Conservation (phyloP, 2,329 filamentous ascomycete genomes). For the Botrytis aclada region DNA sequence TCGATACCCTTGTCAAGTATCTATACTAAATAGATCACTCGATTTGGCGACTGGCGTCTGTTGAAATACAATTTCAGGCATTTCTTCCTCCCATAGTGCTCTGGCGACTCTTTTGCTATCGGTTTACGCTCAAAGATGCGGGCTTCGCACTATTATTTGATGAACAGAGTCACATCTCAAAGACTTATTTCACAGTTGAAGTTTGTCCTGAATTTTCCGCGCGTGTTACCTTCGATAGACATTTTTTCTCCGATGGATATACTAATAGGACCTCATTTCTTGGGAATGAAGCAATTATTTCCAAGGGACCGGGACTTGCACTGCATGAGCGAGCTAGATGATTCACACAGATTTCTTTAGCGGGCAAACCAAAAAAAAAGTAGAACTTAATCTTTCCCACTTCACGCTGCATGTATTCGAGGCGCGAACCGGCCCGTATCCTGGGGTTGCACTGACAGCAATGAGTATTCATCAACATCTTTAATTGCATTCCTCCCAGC, state of each 20-base stretch:
- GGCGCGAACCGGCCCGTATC: background rate
- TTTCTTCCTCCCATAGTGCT: background rate
- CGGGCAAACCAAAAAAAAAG: background rate
- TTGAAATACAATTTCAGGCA: background rate
- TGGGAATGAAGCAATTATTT: background rate
- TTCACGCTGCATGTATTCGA: background rate
- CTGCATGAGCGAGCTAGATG: background rate
- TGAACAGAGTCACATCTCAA: background rate
- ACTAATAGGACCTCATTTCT: background rate
- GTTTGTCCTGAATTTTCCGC: background rate
- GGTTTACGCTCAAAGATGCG: background rate
- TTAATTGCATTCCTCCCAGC: background rate
- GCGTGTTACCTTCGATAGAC: background rate
- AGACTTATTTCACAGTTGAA: background rate
- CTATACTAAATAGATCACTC: background rate
- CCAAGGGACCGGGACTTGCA: background rate
- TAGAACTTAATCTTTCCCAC: background rate
- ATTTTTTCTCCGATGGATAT: background rate
- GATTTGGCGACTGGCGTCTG: background rate
- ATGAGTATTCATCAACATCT: background rate
- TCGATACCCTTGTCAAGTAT: background rate
- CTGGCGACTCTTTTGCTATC: background rate
- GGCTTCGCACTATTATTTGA: background rate
- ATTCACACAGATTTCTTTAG: background rate
- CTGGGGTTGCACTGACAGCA: background rate